Evolutionary conservation across 2,329 filamentous ascomycete genomes (phyloP).

Genomic region (Aureobasidium vineae): DNA sequence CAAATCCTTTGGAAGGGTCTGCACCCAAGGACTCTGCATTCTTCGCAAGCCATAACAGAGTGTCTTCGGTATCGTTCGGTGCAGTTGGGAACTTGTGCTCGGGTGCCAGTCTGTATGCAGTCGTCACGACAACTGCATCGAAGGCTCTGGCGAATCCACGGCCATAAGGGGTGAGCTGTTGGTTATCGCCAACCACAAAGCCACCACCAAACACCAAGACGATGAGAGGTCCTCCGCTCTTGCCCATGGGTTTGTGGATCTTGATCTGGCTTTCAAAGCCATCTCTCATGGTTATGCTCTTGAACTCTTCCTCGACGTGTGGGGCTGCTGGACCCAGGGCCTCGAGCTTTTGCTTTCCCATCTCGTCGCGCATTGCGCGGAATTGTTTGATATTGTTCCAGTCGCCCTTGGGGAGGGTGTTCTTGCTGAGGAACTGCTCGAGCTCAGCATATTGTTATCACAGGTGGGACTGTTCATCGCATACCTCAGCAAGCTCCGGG

Average conservation of each 20-base stretch:
- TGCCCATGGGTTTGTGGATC: constrained; percentile 35
- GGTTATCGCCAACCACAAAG: constrained; percentile 33
- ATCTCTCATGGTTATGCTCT: constrained; percentile 38
- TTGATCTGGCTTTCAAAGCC: constrained; percentile 38
- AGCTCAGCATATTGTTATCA: neutral
- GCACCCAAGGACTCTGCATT: constrained; percentile 45
- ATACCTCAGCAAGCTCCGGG: constrained; percentile 27
- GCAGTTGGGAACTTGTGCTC: constrained; percentile 49
- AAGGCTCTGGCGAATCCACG: constrained; percentile 34
- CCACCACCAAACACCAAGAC: constrained; percentile 36
- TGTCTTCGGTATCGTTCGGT: constrained; percentile 49
- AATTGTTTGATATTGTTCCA: constrained; percentile 26
- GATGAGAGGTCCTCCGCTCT: constrained; percentile 32
- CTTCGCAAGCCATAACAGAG: constrained; percentile 46
- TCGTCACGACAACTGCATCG: constrained; percentile 45
- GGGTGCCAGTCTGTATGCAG: constrained; percentile 49
- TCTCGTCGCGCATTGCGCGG: constrained; percentile 19
- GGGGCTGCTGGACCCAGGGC: constrained; percentile 21
- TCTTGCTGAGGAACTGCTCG: constrained; percentile 20
- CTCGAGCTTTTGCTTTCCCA: constrained; percentile 20
- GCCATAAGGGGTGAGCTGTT: constrained; percentile 33
- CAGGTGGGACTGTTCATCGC: too few relatives aligned
- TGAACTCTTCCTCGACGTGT: constrained; percentile 27
- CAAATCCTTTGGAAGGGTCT: constrained; percentile 47
- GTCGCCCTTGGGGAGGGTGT: constrained; percentile 23